Evolutionary conservation across 345 rosid genomes (phyloP).

Genomic region (Lumnitzera littorea): DNA sequence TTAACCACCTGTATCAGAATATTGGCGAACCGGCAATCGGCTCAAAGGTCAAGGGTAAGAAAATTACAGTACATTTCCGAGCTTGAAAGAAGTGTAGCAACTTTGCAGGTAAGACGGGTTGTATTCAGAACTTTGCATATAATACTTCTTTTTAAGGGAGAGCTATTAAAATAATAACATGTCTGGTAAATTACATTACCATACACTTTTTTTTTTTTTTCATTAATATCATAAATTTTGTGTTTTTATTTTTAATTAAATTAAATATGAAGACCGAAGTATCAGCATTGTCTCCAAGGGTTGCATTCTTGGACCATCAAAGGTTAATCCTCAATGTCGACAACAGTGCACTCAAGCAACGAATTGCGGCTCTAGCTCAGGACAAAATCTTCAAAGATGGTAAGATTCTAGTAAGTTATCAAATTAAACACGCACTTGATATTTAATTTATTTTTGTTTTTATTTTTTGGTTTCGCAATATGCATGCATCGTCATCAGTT

Average conservation of each 20-base stretch:
- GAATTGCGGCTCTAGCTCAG: constrained; percentile 78
- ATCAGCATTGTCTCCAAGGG: constrained; percentile 67
- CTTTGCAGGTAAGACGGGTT: constrained; percentile 35
- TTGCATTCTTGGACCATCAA: constrained; percentile 65
- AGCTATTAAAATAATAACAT: too few relatives aligned
- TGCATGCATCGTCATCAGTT: too few relatives aligned
- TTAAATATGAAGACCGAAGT: constrained; percentile 46
- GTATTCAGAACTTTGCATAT: too few relatives aligned
- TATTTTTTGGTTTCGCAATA: too few relatives aligned
- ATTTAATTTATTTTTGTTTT: too few relatives aligned
- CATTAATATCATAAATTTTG: not conserved
- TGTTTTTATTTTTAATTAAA: not conserved
- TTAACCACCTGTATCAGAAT: constrained; percentile 29
- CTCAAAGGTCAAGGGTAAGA: constrained; percentile 65
- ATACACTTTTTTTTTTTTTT: constrained; percentile 16
- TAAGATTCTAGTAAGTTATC: constrained; percentile 2
- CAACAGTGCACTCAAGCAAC: constrained; percentile 64
- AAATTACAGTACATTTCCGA: constrained; percentile 52
- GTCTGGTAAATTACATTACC: not conserved
- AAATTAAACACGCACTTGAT: too few relatives aligned
- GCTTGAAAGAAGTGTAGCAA: constrained; percentile 59
- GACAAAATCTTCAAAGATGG: constrained; percentile 82
- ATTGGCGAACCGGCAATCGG: constrained; percentile 57
- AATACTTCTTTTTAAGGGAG: too few relatives aligned
- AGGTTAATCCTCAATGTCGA: constrained; percentile 58